Conservation (phyloP, 179 eudicot species). For the Heliamphora pulchella region DNA sequence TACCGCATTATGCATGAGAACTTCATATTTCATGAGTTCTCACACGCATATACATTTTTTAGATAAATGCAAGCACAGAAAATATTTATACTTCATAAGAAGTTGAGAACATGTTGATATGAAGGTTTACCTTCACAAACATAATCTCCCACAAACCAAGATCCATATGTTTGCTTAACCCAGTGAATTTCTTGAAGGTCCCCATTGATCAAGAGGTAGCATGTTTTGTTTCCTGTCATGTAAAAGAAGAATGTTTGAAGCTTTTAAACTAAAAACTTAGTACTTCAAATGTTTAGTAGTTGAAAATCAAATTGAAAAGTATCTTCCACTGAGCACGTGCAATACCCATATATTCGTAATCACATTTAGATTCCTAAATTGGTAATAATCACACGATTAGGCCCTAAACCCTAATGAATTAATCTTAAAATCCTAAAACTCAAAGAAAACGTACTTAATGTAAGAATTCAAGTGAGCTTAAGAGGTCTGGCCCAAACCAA, state of each 20-base stretch:
- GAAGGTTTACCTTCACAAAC: conserved; percentile 71
- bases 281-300: background rate
- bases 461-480: too few relatives aligned
- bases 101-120: background rate
- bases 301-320: background rate
- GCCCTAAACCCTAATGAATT: too few relatives aligned
- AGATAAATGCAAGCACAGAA: background rate
- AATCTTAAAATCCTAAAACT: too few relatives aligned
- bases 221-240: conserved; percentile 46
- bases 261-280: background rate
- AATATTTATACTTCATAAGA: background rate
- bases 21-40: background rate
- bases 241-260: conserved; percentile 9
- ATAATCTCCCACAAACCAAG: conserved; percentile 94
- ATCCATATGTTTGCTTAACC: conserved; percentile 76
- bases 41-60: background rate
- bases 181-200: conserved; percentile 79
- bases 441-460: too few relatives aligned
- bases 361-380: too few relatives aligned
- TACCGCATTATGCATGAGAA: background rate
- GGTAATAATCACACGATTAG: too few relatives aligned
- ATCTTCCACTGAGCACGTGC: background rate
- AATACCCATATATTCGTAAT: too few relatives aligned
- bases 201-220: conserved; percentile 51
- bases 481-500: too few relatives aligned